Evolutionary conservation across 148 eudicot species (phyloP).

Genomic region (Cornus kousa): DNA sequence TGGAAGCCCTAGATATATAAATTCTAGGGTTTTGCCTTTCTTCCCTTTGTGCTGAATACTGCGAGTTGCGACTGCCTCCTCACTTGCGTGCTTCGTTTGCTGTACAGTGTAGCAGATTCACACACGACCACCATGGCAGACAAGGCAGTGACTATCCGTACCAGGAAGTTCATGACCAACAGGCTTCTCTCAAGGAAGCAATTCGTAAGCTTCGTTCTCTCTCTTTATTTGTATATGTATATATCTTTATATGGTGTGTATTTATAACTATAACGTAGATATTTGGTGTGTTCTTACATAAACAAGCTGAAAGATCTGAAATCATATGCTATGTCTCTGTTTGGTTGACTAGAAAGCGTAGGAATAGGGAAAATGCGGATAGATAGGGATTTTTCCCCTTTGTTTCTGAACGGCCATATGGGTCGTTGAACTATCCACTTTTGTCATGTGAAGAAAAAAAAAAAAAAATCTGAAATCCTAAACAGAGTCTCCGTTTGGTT

Average conservation of each 20-base stretch:
- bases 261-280: not conserved
- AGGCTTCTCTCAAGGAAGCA: constrained; percentile 39
- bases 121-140: constrained; percentile 21
- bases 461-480: not conserved
- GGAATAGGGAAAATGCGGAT: too few relatives aligned
- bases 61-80: not conserved
- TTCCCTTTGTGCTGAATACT: too few relatives aligned
- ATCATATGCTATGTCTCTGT: too few relatives aligned
- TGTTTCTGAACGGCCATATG: too few relatives aligned
- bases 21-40: not conserved
- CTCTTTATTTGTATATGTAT: not conserved
- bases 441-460: too few relatives aligned
- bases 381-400: too few relatives aligned
- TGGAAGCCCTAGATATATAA: not conserved
- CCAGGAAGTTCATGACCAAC: constrained; percentile 40
- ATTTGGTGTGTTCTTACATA: not conserved
- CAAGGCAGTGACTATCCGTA: constrained; percentile 35
- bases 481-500: too few relatives aligned
- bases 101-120: not conserved
- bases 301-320: not conserved
- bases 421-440: too few relatives aligned
- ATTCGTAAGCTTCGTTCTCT: constrained; percentile 11
- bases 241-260: too few relatives aligned
- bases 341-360: too few relatives aligned
- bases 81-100: not conserved